Evolutionary conservation across 768 basidiomycete genomes (phyloP), one percentile per base, ranked within the genome.

Genomic region (Punctularia strigosozonata): DNA sequence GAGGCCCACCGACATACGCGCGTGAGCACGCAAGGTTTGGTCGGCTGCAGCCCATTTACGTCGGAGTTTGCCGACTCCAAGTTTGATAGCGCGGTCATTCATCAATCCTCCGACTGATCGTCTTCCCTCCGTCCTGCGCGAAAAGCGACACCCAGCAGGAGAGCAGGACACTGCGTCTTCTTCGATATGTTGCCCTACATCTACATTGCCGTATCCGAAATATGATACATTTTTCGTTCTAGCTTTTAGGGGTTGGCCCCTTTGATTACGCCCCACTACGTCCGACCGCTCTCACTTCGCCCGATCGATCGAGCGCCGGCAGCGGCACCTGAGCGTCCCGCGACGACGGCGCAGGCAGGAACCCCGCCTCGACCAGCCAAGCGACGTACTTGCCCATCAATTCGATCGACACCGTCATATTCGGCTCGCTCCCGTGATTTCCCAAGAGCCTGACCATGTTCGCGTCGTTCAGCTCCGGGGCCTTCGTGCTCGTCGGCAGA

Each of bases 401-500:
- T 17, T 64, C 64, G 22, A 80, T 76, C 37, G 77, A 74, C 26
- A 98, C 90, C 0, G 87, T 87, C 45, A 59, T 63, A 13, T 61
- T 63, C 25, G 49, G 48, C 7, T 52, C 51, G 42, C 53, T 41
- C 50, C 35, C 52, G 52, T 71, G 57, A 48, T 68, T 59, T 19
- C 49, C 50, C 33, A 87, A 58, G 30, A 98, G 54, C 8, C 69
- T 65, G n/a, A 59, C 59, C 14, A 89, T 92, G 55, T 94, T 95
- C 17, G 69, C 55, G 53, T 95, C 88, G 53, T 94, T 86, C 36
- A 98, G 64, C 45, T 85, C 81, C 2, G 95, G 87, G 1, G 90
- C 77, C 58, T 92, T 95, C 19, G 94, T 98, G 52, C 85, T 89
- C 19, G 92, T 95, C 4, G 95, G 95, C 15, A 99, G 68, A 58